Base-by-base conservation (phyloP, 2,329 filamentous ascomycete genomes). In the Colletotrichum destructivum region DNA sequence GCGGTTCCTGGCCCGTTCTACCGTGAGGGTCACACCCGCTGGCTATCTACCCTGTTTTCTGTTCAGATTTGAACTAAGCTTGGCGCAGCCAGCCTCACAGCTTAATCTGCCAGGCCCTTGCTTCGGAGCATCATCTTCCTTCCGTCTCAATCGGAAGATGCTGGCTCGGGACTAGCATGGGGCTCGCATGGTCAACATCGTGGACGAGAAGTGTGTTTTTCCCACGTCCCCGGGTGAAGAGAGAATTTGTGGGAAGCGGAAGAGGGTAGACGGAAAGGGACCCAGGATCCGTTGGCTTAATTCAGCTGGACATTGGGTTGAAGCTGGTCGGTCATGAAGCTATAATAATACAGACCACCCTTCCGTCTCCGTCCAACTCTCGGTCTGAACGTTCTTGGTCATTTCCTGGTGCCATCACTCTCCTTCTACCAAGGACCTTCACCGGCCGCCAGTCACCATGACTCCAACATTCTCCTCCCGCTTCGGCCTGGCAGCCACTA, bases 1-100 rank as follows among this genome's bases (percentile, higher is more conserved):
- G 44, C 70, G 66, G 66, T 72, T 72, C 57, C 70, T 72, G 66
- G 70, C 70, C 70, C 70, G 70, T 40, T 51, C 38, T 56, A 57
- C 70, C 70, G 70, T 61, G 40, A 57, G 23, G 8, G 26, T 40
- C 51, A 69, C 11, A 0, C 18, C 9, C 49, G 52, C 1, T 18
- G 1, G 1, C 46, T 54, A 44, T 23, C 38, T 54, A 44, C n/a
- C 0, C 68, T 31, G 26, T 11, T 68, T 62, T 9, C 2, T 9
- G 31, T 31, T 31, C 31, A 31, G 31, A 44, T 2, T 44, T 12
- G 31, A 63, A 61, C 26, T n/a, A 23, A 44, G 40, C 21, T 38
- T 12, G 11, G n/a, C 35, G 38, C 15, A 31, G 16, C 42, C 40
- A 54, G 9, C 44, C 40, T 42, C 15, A 31, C n/a, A 3, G 13